These are phyloP conservation scores for Alternaria sp. DNA, from an alignment of 2,329 filamentous ascomycete genomes.

Conservation along the genomic window DNA sequence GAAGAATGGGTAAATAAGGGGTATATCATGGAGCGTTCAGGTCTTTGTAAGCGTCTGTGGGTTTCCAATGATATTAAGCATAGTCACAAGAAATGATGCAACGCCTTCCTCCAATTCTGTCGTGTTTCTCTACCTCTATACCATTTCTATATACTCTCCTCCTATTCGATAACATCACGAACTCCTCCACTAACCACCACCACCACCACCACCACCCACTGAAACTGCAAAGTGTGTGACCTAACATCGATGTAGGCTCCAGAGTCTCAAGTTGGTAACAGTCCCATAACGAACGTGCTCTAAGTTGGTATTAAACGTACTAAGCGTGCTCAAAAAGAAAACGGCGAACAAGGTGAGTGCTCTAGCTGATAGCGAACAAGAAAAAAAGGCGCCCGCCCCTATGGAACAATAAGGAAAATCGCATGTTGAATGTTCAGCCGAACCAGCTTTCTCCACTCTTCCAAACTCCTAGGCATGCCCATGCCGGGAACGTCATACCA, in stretches of 20 bases:
- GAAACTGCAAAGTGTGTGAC: background rate
- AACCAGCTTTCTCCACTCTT: background rate
- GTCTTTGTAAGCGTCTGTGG: no score
- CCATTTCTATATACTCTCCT: no score
- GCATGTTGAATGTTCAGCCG: constrained; percentile 12
- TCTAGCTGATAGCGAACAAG: constrained; percentile 2
- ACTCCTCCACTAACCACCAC: no score
- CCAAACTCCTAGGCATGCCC: background rate
- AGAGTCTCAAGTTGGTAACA: background rate
- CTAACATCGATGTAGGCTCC: background rate
- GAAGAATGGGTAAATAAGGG: no score
- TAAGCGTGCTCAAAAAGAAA: background rate
- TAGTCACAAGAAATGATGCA: no score
- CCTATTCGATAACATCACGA: no score
- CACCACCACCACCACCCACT: no score
- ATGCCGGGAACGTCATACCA: background rate
- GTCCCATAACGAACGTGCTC: background rate
- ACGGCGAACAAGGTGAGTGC: constrained; percentile 1
- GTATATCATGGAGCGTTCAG: no score
- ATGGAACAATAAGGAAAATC: background rate
- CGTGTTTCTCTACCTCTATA: no score
- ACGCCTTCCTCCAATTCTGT: no score
- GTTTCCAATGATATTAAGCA: no score
- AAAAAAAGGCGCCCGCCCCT: background rate
- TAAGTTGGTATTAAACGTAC: constrained; percentile 7